These are phyloP conservation scores for Trichoderma aggressivum DNA, from an alignment of 2,329 filamentous ascomycete genomes.

Conservation along the genomic window DNA sequence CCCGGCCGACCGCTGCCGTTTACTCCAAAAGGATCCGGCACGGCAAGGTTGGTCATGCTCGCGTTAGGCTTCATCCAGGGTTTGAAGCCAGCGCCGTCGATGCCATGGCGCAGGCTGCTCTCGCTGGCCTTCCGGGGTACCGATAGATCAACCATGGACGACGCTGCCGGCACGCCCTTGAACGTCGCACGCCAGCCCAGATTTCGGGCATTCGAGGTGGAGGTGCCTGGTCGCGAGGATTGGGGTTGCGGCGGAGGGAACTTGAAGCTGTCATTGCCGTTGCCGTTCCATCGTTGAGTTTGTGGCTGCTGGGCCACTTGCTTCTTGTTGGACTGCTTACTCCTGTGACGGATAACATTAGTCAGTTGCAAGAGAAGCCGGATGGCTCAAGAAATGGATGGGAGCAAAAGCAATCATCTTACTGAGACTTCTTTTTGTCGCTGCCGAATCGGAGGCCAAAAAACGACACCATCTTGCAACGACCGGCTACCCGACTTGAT, in stretches of 20 bases:
- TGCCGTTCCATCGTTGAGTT: constrained; percentile 27
- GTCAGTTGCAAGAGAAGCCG: not conserved
- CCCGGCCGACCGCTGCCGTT: constrained; percentile 31
- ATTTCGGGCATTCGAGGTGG: constrained; percentile 26
- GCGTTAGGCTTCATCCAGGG: constrained; percentile 29
- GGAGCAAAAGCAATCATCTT: constrained; percentile 20
- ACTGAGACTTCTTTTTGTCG: constrained; percentile 56
- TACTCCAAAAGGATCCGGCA: constrained; percentile 33
- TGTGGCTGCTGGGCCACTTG: constrained; percentile 18
- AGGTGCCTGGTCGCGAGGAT: constrained; percentile 41
- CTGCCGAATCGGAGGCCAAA: constrained; percentile 55
- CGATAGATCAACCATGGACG: constrained; percentile 46
- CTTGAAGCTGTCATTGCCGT: constrained; percentile 34
- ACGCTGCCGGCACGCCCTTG: constrained; percentile 36
- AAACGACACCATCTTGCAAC: constrained; percentile 52
- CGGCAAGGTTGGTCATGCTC: constrained; percentile 35
- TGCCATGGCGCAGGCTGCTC: constrained; percentile 32
- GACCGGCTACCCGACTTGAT: not conserved
- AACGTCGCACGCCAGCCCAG: constrained; percentile 34
- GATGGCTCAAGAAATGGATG: not conserved
- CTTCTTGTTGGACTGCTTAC: constrained; percentile 25
- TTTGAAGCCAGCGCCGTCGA: constrained; percentile 39
- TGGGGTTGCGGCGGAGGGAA: constrained; percentile 35
- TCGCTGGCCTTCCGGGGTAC: constrained; percentile 30
- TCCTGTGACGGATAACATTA: constrained; percentile 7